Evolutionary conservation across 1,284 basidiomycete genomes (phyloP), one percentile per base, ranked within the genome.

Genomic region (Moniliophthora roreri): DNA sequence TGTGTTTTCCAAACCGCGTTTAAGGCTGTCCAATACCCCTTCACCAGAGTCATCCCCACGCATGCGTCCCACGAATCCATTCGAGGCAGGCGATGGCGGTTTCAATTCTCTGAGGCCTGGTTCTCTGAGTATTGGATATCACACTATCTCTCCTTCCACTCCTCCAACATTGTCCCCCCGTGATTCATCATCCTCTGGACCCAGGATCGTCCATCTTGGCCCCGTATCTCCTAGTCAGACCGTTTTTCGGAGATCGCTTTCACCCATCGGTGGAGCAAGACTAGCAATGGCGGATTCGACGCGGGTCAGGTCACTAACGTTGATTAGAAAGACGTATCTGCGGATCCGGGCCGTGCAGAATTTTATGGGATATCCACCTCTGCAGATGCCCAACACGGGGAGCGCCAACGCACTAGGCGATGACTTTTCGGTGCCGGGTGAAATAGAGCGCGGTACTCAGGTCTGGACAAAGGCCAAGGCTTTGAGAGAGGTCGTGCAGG

Each of bases 141-240:
- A 42, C 18, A 34, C 34, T 13, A 21, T 42, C 37, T 26, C 34
- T 46, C 39, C 46, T 13, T 21, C 28, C 3, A 32, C 49, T 2
- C 13, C 28, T 0, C 36, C 38, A 35, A 26, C 44, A 21, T 21
- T 11, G 13, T 37, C 35, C 21, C 10, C 38, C 18, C 26, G 35
- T n/a, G 53, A 38, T 16, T 47, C 47, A 21, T 20, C 50, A 28
- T 46, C 41, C 28, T 26, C 51, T 4, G 73, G 72, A 2, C 80
- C 78, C 4, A 76, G 72, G 53, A 87, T 87, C 54, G 72, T 85
- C 1, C 85, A 87, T 62, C 74, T 87, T 4, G 85, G 85, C 1
- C 82, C 83, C 0, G 72, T 80, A 3, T 74, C 65, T n/a, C 42
- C 42, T 41, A 66, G 65, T 38, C 55, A 73, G 35, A 64, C 58